Evolutionary conservation across 1,284 basidiomycete species (phyloP).

Genomic region (Peniophora sp.): DNA sequence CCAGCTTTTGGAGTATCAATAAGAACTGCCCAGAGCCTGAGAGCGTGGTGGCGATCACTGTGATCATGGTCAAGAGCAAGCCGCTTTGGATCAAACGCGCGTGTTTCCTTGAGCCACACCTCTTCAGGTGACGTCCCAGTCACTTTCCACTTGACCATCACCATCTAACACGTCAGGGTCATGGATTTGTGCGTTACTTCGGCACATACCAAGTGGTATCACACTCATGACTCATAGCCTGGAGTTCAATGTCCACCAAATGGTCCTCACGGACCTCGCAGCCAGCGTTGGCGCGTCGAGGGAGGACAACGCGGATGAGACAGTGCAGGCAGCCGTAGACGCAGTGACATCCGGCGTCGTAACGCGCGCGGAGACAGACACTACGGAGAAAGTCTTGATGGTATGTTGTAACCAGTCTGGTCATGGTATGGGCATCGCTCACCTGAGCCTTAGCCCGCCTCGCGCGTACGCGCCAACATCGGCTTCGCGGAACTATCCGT

Average conservation of each 20-base stretch:
- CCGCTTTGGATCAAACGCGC: too few species aligned
- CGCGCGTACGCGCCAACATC: constrained; percentile 66
- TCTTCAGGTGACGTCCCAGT: neutral
- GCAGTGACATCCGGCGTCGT: constrained; percentile 57
- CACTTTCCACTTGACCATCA: neutral
- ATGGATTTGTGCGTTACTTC: neutral
- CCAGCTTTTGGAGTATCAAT: too few species aligned
- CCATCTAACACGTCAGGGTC: neutral
- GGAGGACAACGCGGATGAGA: constrained; percentile 24
- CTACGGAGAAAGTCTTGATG: constrained; percentile 45
- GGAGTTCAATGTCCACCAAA: constrained; percentile 74
- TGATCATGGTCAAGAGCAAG: too few species aligned
- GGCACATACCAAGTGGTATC: neutral
- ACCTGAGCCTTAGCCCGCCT: constrained; percentile 35
- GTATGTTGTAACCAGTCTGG: constrained; percentile 26
- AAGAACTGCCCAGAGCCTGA: too few species aligned
- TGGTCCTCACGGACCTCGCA: constrained; percentile 77
- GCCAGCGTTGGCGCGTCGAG: constrained; percentile 46
- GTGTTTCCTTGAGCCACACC: neutral
- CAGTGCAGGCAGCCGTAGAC: constrained; percentile 38
- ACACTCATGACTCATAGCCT: constrained; percentile 31
- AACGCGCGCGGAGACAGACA: constrained; percentile 24
- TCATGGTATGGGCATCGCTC: neutral
- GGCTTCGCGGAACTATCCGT: constrained; percentile 69
- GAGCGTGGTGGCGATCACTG: too few species aligned